Conservation (phyloP, 768 basidiomycete genomes). For the Rhodotorula toruloides region DNA sequence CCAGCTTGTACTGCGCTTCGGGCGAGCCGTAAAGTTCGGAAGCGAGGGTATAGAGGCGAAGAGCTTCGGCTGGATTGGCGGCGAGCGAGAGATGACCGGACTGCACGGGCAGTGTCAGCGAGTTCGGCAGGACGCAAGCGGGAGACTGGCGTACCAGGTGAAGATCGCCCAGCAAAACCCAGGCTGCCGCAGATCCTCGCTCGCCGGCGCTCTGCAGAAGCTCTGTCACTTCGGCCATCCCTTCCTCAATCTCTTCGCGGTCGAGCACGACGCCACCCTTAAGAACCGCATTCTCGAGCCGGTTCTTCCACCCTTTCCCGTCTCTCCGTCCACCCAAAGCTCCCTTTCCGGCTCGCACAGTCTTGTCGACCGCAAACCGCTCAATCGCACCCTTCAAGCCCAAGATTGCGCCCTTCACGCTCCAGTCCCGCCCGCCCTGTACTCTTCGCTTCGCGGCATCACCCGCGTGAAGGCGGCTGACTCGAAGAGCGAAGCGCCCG, state of each 20-base stretch:
- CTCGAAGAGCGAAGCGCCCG: constrained; percentile 21
- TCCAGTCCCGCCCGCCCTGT: constrained; percentile 7
- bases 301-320: constrained; percentile 14
- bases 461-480: not conserved
- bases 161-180: constrained; percentile 47
- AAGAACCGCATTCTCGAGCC: not conserved
- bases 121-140: too few relatives aligned
- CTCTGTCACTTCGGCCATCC: constrained; percentile 23
- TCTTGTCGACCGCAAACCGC: constrained; percentile 5
- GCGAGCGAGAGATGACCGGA: constrained; percentile 51
- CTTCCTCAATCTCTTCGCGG: constrained; percentile 20
- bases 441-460: not conserved
- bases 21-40: constrained; percentile 71
- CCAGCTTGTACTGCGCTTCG: constrained; percentile 75
- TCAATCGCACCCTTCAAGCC: constrained; percentile 5
- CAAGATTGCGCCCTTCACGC: constrained; percentile 8
- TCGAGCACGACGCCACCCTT: constrained; percentile 8
- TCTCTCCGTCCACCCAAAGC: not conserved
- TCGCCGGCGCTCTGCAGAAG: constrained; percentile 8
- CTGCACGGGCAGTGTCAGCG: constrained; percentile 38
- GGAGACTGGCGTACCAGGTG: constrained; percentile 62
- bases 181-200: constrained; percentile 63
- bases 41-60: constrained; percentile 60
- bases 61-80: constrained; percentile 60
- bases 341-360: not conserved